These are phyloP conservation scores for Karstenula rhodostoma DNA, from an alignment of 2,329 filamentous ascomycete species.

Conservation along the genomic window DNA sequence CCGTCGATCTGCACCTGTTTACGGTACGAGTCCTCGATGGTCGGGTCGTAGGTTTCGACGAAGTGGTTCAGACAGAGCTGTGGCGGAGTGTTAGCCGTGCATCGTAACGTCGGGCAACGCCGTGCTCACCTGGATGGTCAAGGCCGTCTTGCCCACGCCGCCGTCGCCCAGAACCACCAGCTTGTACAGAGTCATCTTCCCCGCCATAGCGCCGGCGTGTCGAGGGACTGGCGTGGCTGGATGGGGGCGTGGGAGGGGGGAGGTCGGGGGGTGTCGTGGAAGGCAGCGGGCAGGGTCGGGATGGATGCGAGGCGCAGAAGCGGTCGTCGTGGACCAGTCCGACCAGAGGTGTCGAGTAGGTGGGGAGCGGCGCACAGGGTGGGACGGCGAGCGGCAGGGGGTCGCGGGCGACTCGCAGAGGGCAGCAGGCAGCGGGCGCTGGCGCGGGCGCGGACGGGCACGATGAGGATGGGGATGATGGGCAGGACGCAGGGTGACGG, in stretches of 20 bases:
- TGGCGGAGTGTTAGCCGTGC: conserved; percentile 25
- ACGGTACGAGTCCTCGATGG: conserved; percentile 73
- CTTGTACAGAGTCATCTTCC: conserved; percentile 96
- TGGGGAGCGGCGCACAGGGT: conserved; percentile 19
- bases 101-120: conserved; percentile 57
- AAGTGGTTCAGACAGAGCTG: conserved; percentile 97
- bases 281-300: conserved; percentile 12
- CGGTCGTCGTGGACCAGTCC: conserved; percentile 1
- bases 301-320: neutral
- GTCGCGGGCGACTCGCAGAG: neutral
- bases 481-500: neutral
- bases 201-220: conserved; percentile 69
- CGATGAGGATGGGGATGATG: neutral
- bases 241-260: conserved; percentile 8
- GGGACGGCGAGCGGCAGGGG: neutral
- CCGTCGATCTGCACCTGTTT: conserved; percentile 85
- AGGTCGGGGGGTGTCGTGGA: conserved; percentile 2
- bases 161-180: conserved; percentile 94
- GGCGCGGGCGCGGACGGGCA: no score
- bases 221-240: neutral
- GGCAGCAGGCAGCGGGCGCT: neutral
- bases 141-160: conserved; percentile 91
- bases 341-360: conserved; percentile 13
- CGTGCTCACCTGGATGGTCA: conserved; percentile 82
- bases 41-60: conserved; percentile 84